phyloP scores from a whole-genome alignment of 106 monocot genomes.

The Allium sativum region DNA sequence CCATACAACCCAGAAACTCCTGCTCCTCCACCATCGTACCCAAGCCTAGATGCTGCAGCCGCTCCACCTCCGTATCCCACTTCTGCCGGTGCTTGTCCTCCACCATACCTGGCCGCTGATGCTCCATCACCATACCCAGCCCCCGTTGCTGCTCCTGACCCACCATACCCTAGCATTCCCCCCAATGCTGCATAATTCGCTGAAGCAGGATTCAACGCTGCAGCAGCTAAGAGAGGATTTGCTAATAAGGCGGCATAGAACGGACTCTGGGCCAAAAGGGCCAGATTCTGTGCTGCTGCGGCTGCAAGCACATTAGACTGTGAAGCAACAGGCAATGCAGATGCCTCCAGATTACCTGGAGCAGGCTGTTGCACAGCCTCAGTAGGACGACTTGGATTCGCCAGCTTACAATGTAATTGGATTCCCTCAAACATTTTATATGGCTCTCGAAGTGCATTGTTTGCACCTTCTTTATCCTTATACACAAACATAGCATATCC shows the following conservation, averaged over 20 bases:
- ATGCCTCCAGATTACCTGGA: neutral
- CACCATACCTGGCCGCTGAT: neutral
- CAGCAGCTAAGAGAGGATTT: constrained; percentile 7
- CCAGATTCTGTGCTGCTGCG: constrained; percentile 22
- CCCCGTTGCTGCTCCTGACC: neutral
- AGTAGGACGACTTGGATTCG: neutral
- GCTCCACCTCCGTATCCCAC: neutral
- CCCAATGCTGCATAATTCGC: constrained; percentile 10
- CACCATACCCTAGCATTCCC: constrained; percentile 14
- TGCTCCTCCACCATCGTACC: constrained; percentile 9
- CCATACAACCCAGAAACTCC: neutral
- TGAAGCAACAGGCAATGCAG: neutral
- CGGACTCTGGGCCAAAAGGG: constrained; percentile 20
- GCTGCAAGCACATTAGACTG: constrained; percentile 14
- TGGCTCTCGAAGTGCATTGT: constrained; percentile 6
- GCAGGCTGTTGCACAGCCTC: neutral
- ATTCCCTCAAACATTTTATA: constrained; percentile 3
- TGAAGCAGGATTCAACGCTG: neutral
- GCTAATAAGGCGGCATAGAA: constrained; percentile 13
- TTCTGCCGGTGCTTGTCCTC: neutral
- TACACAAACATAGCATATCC: constrained; percentile 10
- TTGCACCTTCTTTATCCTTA: constrained; percentile 1
- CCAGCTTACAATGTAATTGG: neutral
- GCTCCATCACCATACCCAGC: neutral
- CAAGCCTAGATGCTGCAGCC: neutral